A percentile compares a stretch with the other conserved stretches of the same genome.
phyloP scores from a whole-genome alignment of 257 asterid genomes.

The Solanum microdontum region DNA sequence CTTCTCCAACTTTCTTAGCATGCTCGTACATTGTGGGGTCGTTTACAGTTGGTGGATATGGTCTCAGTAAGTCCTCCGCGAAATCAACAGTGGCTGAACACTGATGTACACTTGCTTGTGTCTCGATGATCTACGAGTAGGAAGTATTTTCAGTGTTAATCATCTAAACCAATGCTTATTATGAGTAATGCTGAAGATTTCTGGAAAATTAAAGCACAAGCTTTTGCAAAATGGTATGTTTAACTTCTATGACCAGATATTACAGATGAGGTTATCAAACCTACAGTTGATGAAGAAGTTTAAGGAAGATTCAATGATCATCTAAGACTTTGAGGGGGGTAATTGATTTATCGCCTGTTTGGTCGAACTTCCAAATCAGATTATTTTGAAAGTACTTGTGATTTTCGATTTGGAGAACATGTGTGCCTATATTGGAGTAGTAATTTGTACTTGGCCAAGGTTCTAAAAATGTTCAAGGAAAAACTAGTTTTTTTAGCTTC shows the following conservation, averaged over 20 bases:
- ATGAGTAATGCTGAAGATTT: not conserved
- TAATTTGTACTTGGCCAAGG: not conserved
- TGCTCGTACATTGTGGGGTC: constrained; percentile 47
- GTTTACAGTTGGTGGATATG: constrained; percentile 60
- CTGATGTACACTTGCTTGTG: constrained; percentile 59
- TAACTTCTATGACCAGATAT: not conserved
- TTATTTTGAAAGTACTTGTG: not conserved
- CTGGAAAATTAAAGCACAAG: not conserved
- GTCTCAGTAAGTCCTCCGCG: constrained; percentile 34
- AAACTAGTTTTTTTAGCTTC: not conserved
- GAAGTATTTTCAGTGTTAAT: not conserved
- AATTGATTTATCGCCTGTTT: not conserved
- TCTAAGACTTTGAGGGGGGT: not conserved
- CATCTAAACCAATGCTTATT: not conserved
- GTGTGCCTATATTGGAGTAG: not conserved
- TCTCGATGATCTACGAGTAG: constrained; percentile 48
- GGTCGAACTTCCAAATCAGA: not conserved
- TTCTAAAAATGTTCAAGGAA: not conserved
- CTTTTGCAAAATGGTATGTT: not conserved
- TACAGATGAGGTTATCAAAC: not conserved
- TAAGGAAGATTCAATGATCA: not conserved
- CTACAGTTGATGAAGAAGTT: not conserved
- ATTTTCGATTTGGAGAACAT: not conserved
- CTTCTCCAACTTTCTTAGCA: constrained; percentile 45
- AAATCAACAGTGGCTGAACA: constrained; percentile 53